Evolutionary conservation across 2,329 filamentous ascomycete species (phyloP).

Genomic region (Arthrobotrys sphaeroides): DNA sequence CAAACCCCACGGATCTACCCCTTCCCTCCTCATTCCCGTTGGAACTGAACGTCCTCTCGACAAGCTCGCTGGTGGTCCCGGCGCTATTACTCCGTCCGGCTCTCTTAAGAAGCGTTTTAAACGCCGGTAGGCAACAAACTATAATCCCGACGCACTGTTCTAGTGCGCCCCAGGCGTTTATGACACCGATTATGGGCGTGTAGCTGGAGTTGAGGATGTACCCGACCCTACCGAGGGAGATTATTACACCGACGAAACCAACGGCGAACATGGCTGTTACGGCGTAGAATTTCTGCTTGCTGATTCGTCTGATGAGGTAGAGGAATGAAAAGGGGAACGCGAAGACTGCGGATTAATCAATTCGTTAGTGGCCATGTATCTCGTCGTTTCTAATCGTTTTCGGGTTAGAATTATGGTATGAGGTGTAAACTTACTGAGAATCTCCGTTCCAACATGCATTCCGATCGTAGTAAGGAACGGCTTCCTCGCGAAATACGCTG

Average conservation of each 20-base stretch:
- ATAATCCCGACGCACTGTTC: constrained; percentile 36
- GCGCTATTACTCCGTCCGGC: background rate
- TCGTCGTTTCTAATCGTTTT: no score
- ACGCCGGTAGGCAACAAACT: constrained; percentile 42
- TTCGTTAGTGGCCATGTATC: no score
- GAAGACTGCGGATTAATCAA: constrained; percentile 20
- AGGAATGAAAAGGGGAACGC: constrained; percentile 34
- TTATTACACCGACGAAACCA: constrained; percentile 29
- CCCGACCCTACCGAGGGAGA: constrained; percentile 32
- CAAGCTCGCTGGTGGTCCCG: background rate
- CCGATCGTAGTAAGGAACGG: constrained; percentile 18
- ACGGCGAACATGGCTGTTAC: constrained; percentile 14
- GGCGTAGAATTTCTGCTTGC: constrained; percentile 24
- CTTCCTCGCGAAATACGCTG: constrained; percentile 20
- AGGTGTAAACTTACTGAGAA: constrained; percentile 16
- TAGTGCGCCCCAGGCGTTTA: constrained; percentile 34
- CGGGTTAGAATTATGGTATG: no score
- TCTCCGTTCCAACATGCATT: constrained; percentile 29
- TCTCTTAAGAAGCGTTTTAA: constrained; percentile 22
- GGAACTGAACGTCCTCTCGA: background rate
- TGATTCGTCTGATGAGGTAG: constrained; percentile 4
- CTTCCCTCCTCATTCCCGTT: background rate
- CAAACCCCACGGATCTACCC: background rate
- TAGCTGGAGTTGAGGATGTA: constrained; percentile 26
- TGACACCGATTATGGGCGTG: constrained; percentile 31